Evolutionary conservation across 495 filamentous ascomycete genomes (phyloP), one percentile per base, ranked within the genome.

Genomic region (Haplographium delicatum): DNA sequence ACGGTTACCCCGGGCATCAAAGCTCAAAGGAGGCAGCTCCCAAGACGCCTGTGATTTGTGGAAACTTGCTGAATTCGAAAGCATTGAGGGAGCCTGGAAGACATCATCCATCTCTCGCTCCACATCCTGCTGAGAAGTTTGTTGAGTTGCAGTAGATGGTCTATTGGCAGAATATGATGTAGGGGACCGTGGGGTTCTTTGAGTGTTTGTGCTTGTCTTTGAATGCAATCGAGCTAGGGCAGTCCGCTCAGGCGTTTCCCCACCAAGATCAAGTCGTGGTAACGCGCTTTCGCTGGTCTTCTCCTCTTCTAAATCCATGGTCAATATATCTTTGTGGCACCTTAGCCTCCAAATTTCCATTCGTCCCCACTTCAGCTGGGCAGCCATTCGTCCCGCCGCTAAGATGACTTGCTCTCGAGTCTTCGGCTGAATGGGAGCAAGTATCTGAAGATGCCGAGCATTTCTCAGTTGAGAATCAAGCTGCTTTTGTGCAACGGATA

Each of bases 321-420:
- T 72, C 10, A 97, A 75, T 47, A 99, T 87, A 61, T 96, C 90
- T 44, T 84, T 84, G 65, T 97, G 89, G 53, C 91, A 96, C 62
- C 79, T 90, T 51, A 91, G 76, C 22, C 84, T 88, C 89, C 89
- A 96, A 10, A 95, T 91, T 53, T 96, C 90, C 64, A 91, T 89
- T 51, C 93, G 75, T 16, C 84, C 80, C 91, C 91, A 96, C 62
- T 94, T 91, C 30, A 97, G 70, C 58, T 93, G 91, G 5, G 90
- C 90, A 20, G 91, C 81, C 69, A 95, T 83, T 9, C 85, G 80
- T 3, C 83, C 90, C 11, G 93, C 94, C 26, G 88, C 84, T 57
- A 89, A 73, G 19, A 96, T 76, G 47, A 96, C 80, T 24, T 88
- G 78, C 59, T 97, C 93, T 45, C 93, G 74, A 5, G 89, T 91